Conservation (phyloP, 1,139 yeast species). For the Yamadazyma buinensis region DNA sequence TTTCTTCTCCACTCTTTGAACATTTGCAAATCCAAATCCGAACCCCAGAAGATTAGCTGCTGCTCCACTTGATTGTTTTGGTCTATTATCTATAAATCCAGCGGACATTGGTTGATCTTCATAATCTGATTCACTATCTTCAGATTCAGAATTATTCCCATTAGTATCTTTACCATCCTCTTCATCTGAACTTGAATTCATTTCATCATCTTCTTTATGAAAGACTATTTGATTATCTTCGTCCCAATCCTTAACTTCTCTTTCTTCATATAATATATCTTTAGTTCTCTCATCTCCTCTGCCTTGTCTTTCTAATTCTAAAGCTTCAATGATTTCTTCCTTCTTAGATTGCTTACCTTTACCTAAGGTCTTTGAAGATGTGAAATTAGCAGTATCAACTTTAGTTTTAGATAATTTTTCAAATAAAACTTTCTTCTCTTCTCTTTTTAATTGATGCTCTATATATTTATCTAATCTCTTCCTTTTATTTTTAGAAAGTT, state of each 20-base stretch:
- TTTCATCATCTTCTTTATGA: neutral
- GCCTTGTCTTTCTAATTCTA: slow-evolving; percentile 71
- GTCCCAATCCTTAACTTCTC: slow-evolving; percentile 64
- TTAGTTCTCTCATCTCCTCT: slow-evolving; percentile 61
- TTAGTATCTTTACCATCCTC: slow-evolving; percentile 18
- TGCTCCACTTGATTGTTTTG: slow-evolving; percentile 30
- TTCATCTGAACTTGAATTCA: too few relatives aligned
- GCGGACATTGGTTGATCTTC: slow-evolving; percentile 55
- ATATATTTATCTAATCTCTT: slow-evolving; percentile 75
- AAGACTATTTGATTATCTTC: slow-evolving; percentile 19
- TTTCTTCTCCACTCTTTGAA: slow-evolving; percentile 32
- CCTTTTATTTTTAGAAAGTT: slow-evolving; percentile 68
- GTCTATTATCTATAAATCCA: slow-evolving; percentile 49
- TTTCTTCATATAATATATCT: slow-evolving; percentile 66
- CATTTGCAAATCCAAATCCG: slow-evolving; percentile 13
- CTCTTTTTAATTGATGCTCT: slow-evolving; percentile 85
- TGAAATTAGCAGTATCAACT: slow-evolving; percentile 65
- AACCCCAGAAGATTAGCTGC: slow-evolving; percentile 38
- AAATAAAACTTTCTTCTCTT: slow-evolving; percentile 76
- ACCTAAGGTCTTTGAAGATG: slow-evolving; percentile 75
- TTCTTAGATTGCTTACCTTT: slow-evolving; percentile 68
- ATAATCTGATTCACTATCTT: slow-evolving; percentile 41
- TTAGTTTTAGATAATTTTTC: slow-evolving; percentile 70
- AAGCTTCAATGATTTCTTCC: slow-evolving; percentile 72
- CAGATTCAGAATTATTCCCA: slow-evolving; percentile 10